Percentiles rank a stretch among this genome's conserved stretches.
Evolutionary conservation across 768 basidiomycete species (phyloP).

Genomic region (Tylopilus rubrobrunneus): DNA sequence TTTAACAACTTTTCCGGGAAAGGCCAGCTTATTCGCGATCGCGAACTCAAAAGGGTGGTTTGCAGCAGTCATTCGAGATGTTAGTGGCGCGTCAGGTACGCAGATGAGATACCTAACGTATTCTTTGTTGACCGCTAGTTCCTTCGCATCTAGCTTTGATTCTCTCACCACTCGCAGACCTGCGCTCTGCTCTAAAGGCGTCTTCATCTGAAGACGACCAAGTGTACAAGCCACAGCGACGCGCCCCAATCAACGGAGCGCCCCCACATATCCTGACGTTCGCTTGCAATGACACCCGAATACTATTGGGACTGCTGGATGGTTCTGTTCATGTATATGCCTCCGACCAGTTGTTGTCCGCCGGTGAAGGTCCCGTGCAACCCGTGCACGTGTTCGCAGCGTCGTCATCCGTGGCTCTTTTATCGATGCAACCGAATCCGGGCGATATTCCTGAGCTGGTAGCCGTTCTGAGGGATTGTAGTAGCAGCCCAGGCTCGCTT

Average conservation of each 20-base stretch:
- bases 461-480: constrained; percentile 50
- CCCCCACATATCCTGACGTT: constrained; percentile 55
- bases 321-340: constrained; percentile 63
- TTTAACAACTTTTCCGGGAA: constrained; percentile 37
- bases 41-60: constrained; percentile 68
- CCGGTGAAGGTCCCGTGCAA: constrained; percentile 38
- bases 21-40: constrained; percentile 53
- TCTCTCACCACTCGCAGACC: constrained; percentile 54
- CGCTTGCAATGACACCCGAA: constrained; percentile 53
- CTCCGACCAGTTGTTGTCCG: constrained; percentile 46
- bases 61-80: constrained; percentile 48
- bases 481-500: constrained; percentile 33
- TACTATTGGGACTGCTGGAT: constrained; percentile 55
- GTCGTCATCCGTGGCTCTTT: constrained; percentile 40
- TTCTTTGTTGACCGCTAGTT: not conserved
- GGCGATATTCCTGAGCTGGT: constrained; percentile 53
- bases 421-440: constrained; percentile 64
- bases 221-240: constrained; percentile 51
- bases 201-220: constrained; percentile 37
- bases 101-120: not conserved
- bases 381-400: constrained; percentile 49
- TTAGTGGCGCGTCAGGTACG: constrained; percentile 37
- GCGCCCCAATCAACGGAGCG: constrained; percentile 39
- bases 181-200: constrained; percentile 50
- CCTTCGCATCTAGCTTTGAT: constrained; percentile 45